These are phyloP conservation scores for Oryza rufipogon DNA, from an alignment of 176 grass and related monocot species.

Conservation along the genomic window DNA sequence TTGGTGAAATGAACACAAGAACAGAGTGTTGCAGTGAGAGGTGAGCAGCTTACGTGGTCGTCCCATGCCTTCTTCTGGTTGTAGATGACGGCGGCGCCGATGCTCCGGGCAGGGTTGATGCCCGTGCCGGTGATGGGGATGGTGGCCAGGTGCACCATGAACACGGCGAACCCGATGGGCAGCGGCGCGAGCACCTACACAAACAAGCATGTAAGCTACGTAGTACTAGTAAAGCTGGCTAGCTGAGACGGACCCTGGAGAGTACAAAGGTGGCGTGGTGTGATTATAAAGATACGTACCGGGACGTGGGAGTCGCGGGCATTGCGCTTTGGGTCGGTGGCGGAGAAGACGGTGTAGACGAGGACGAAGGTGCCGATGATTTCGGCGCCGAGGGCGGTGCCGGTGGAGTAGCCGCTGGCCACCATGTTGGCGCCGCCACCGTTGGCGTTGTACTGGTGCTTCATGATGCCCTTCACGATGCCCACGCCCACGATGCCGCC, in stretches of 20 bases:
- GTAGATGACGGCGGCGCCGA: conserved; percentile 47
- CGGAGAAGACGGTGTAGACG: conserved; percentile 64
- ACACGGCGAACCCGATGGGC: conserved; percentile 46
- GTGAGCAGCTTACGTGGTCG: conserved; percentile 37
- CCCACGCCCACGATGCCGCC: conserved; percentile 55
- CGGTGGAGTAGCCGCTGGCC: conserved; percentile 46
- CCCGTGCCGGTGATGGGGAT: conserved; percentile 55
- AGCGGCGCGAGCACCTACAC: conserved; percentile 32
- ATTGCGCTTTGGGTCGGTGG: conserved; percentile 64
- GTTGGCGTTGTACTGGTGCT: conserved; percentile 40
- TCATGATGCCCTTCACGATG: conserved; percentile 63
- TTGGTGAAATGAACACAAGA: too few relatives aligned
- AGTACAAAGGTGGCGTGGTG: not conserved
- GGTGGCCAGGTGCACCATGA: conserved; percentile 54
- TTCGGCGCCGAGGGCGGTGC: conserved; percentile 53
- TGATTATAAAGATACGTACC: not conserved
- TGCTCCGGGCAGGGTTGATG: conserved; percentile 46
- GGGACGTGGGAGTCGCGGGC: conserved; percentile 63
- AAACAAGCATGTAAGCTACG: not conserved
- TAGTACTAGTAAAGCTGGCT: not conserved
- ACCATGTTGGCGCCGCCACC: conserved; percentile 57
- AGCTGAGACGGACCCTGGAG: too few relatives aligned
- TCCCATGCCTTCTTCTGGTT: conserved; percentile 47
- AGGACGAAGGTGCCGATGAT: conserved; percentile 71
- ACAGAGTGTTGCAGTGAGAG: not conserved